These are phyloP conservation scores for Claviceps africana DNA, from an alignment of 2,329 filamentous ascomycete species.

Conservation along the genomic window DNA sequence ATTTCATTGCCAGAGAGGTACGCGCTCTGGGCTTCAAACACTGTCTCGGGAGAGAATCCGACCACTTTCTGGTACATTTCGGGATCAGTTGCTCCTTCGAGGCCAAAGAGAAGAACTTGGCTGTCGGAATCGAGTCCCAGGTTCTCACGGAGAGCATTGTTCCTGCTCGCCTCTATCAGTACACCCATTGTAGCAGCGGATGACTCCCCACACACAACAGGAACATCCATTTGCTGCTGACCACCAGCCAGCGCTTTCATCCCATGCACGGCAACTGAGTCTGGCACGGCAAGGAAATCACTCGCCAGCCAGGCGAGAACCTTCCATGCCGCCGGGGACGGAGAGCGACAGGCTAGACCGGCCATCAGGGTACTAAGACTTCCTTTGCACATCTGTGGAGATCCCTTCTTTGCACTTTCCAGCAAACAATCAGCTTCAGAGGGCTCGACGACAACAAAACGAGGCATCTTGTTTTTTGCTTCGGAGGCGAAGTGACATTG, in stretches of 20 bases:
- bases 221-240: slow-evolving; percentile 2
- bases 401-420: slow-evolving; percentile 7
- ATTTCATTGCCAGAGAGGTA: not conserved
- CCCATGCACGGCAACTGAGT: slow-evolving; percentile 4
- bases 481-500: not conserved
- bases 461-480: not conserved
- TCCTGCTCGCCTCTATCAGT: not conserved
- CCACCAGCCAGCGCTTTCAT: slow-evolving; percentile 8
- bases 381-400: not conserved
- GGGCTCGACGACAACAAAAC: slow-evolving; percentile 8
- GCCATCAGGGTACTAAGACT: slow-evolving; percentile 7
- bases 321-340: slow-evolving; percentile 9
- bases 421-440: slow-evolving; percentile 7
- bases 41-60: not conserved
- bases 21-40: slow-evolving; percentile 6
- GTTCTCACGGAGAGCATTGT: slow-evolving; percentile 1
- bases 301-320: slow-evolving; percentile 8
- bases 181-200: slow-evolving; percentile 8
- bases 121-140: slow-evolving; percentile 5
- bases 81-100: slow-evolving; percentile 8
- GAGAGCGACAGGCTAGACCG: slow-evolving; percentile 7
- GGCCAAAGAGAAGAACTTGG: slow-evolving; percentile 6
- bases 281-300: slow-evolving; percentile 8
- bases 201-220: slow-evolving; percentile 7
- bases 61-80: slow-evolving; percentile 6